These are phyloP conservation scores for Nicotiana noctiflora DNA, from an alignment of 257 asterid species.

Conservation along the genomic window DNA sequence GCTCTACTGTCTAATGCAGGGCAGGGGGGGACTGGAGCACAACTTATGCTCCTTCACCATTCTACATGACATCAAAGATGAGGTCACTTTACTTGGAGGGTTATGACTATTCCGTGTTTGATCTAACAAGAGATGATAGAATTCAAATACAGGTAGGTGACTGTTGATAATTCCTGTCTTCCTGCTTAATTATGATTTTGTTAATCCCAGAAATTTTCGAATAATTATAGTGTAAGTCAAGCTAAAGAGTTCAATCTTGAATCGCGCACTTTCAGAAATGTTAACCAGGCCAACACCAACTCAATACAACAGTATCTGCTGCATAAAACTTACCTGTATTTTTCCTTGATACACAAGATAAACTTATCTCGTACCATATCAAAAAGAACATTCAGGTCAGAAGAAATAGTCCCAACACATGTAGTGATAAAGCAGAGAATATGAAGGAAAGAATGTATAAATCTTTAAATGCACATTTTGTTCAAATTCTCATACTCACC, in stretches of 20 bases:
- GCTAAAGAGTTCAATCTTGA: not conserved
- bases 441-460: not conserved
- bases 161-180: slow-evolving; percentile 9
- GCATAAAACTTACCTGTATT: not conserved
- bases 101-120: slow-evolving; percentile 77
- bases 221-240: not conserved
- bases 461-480: not conserved
- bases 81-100: slow-evolving; percentile 89
- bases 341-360: not conserved
- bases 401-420: not conserved
- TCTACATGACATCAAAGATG: slow-evolving; percentile 87
- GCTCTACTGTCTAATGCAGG: slow-evolving; percentile 35
- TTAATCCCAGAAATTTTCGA: no score
- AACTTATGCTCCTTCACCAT: slow-evolving; percentile 96
- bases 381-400: not conserved
- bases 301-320: not conserved
- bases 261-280: not conserved
- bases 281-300: not conserved
- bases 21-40: slow-evolving; percentile 95
- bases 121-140: slow-evolving; percentile 64
- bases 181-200: not conserved
- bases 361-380: not conserved
- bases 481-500: not conserved
- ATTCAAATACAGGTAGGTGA: slow-evolving; percentile 94
- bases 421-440: not conserved